phyloP scores from a whole-genome alignment of 2,329 filamentous ascomycete species.

The Colletotrichum sojae region DNA sequence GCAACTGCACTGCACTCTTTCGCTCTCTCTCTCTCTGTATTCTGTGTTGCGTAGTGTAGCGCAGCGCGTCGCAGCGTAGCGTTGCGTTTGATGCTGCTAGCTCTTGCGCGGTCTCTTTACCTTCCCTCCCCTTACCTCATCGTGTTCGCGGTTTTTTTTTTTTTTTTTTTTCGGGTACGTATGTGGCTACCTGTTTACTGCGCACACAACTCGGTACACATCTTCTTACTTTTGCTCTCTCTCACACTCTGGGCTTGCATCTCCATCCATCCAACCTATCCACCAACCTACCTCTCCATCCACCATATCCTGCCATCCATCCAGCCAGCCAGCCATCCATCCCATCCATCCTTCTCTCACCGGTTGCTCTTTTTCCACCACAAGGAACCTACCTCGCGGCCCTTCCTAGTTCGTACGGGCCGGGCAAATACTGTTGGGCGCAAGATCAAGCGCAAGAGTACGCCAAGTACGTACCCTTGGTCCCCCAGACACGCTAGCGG shows the following conservation, averaged over 20 bases:
- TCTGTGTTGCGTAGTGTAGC: constrained; percentile 13
- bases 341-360: not conserved
- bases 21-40: too few relatives aligned
- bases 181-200: not conserved
- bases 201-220: too few relatives aligned
- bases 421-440: too few relatives aligned
- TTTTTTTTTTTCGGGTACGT: not conserved
- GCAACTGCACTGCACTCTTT: constrained; percentile 4
- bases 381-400: not conserved
- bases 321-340: not conserved
- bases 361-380: not conserved
- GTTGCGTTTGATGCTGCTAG: constrained; percentile 18
- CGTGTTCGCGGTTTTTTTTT: not conserved
- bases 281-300: too few relatives aligned
- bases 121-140: not conserved
- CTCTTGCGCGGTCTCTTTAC: constrained; percentile 1
- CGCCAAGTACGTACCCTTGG: constrained; percentile 12
- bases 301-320: not conserved
- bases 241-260: constrained; percentile 30
- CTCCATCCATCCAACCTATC: not conserved
- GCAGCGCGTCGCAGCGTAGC: constrained; percentile 12
- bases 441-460: constrained; percentile 2
- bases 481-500: too few relatives aligned
- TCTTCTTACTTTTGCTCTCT: constrained; percentile 5
- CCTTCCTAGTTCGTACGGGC: too few relatives aligned